Conservation (phyloP, 1,284 basidiomycete genomes). For the Fomitopsis palustris region DNA sequence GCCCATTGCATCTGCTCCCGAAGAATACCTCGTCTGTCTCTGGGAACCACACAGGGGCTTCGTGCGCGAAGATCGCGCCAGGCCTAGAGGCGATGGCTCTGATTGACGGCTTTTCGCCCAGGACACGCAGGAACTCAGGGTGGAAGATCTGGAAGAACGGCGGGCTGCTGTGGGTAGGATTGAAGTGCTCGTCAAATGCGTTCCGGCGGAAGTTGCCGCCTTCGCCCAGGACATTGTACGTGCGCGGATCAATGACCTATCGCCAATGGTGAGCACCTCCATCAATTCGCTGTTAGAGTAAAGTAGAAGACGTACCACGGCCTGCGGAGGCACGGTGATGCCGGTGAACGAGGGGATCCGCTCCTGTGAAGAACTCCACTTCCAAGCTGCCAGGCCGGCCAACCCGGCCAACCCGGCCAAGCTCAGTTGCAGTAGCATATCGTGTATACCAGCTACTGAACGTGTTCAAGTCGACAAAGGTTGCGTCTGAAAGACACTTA, state of each 20-base stretch:
- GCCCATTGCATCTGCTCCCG: conserved; percentile 42
- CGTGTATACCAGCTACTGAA: not conserved
- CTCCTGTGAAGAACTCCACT: not conserved
- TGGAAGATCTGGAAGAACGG: conserved; percentile 75
- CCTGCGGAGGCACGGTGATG: conserved; percentile 16
- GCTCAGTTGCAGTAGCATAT: not conserved
- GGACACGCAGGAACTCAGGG: conserved; percentile 50
- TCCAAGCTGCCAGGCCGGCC: not conserved
- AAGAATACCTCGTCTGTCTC: conserved; percentile 57
- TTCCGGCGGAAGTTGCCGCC: conserved; percentile 28
- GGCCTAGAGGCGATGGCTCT: conserved; percentile 53
- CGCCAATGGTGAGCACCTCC: not conserved
- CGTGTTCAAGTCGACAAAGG: not conserved
- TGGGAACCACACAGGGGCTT: conserved; percentile 64
- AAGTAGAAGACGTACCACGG: conserved; percentile 17
- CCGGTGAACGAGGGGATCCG: not conserved
- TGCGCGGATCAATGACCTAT: conserved; percentile 29
- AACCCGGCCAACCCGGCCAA: not conserved
- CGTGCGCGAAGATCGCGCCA: conserved; percentile 68
- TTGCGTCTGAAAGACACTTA: not conserved
- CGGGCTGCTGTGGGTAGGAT: conserved; percentile 39
- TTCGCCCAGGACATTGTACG: conserved; percentile 29
- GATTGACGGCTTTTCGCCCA: conserved; percentile 57
- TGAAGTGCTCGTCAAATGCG: conserved; percentile 28
- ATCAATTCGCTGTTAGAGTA: not conserved